Base-by-base conservation (phyloP, 768 basidiomycete species). In the Leccinum sublutescens region DNA sequence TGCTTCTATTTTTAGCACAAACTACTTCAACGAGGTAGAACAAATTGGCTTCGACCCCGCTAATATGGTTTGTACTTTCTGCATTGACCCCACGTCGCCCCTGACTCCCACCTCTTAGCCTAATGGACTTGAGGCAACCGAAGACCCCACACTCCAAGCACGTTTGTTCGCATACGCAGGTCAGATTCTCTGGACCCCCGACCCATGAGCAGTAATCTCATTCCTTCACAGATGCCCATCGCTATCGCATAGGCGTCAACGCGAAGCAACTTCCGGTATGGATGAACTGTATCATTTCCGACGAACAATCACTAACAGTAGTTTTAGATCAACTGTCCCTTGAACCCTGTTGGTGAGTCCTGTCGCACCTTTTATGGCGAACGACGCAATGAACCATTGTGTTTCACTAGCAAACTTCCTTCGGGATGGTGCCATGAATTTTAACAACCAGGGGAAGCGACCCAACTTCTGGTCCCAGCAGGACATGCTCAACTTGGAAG, bases 91-190 rank as follows among this genome's bases (percentile, higher is more conserved):
- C 15, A 10, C 23, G 47, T 36, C 21, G 9, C 31, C 10, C 17
- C 23, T 43, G 31, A 48, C 17, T 9, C 19, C n/a, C 10, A 14
- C 5, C 1, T 10, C 50, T 49, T 27, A 66, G 65, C 65, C 65
- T 5, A 60, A 70, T 58, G 77, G 77, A 15, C 72, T 76, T 63
- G 83, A 82, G 69, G 76, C 82, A 6, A 78, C 77, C 0, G 81
- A 80, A 50, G 84, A 86, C 68, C 85, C 83, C 2, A 82, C 82
- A 45, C 77, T 85, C 23, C 84, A 86, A 68, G 76, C 78, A 15
- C 80, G 84, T 33, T 72, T 85, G 55, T 85, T 85, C 72, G 79
- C 82, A 1, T 85, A 86, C 65, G 79, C 78, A 47, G 81, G 80
- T 75, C 63, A 60, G 70, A 55, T 48, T 36, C 10, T 43, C 29